These are phyloP conservation scores for Geotrichum candidum DNA, from an alignment of 1,139 yeast genomes.

Conservation along the genomic window DNA sequence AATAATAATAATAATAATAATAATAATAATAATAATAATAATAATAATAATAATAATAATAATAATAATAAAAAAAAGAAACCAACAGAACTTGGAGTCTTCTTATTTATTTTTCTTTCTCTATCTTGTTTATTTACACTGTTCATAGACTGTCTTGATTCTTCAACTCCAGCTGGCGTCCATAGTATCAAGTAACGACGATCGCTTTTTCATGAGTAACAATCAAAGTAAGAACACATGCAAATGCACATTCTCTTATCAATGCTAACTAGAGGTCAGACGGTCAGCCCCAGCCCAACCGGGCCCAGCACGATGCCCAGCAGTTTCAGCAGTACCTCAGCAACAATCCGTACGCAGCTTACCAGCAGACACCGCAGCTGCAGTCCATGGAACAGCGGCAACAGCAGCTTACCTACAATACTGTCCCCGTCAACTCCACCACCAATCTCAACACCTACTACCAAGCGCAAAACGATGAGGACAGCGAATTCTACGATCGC, in stretches of 20 bases:
- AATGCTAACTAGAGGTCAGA: background rate
- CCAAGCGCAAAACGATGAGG: constrained; percentile 1
- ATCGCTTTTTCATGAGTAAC: background rate
- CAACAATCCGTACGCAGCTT: background rate
- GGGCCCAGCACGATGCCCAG: background rate
- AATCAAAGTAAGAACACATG: background rate
- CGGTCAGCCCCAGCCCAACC: background rate
- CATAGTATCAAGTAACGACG: background rate
- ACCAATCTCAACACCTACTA: background rate
- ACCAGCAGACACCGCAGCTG: background rate
- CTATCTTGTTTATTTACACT: background rate
- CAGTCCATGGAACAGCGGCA: background rate
- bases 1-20: no score
- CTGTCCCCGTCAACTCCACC: background rate
- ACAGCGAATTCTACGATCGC: constrained; percentile 16
- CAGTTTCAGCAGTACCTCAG: background rate
- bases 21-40: no score
- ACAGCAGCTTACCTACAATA: background rate
- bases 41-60: no score
- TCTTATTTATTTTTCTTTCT: background rate
- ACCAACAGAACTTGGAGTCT: background rate
- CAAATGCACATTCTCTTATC: background rate
- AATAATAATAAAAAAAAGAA: no score
- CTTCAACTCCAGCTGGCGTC: background rate
- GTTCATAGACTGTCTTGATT: background rate